Evolutionary conservation across 331 rosid species (phyloP).

Genomic region (Arachis monticola): DNA sequence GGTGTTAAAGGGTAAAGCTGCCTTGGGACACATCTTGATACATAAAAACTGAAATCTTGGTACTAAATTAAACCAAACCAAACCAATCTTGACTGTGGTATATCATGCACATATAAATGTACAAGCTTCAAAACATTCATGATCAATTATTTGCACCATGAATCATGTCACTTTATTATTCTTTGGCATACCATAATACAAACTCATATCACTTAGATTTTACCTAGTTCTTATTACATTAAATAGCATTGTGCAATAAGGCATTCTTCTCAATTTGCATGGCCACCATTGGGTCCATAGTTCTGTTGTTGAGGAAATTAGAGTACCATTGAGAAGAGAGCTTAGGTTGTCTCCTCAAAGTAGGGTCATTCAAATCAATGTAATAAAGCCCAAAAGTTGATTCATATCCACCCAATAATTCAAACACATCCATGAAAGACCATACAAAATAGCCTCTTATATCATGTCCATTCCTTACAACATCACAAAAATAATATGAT

Average conservation of each 20-base stretch:
- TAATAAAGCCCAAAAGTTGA: conserved; percentile 48
- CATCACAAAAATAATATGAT: neutral
- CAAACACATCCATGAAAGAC: conserved; percentile 58
- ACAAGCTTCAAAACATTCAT: too few relatives aligned
- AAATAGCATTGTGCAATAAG: neutral
- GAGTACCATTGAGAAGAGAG: conserved; percentile 62
- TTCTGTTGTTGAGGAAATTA: conserved; percentile 41
- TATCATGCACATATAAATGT: too few relatives aligned
- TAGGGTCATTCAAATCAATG: conserved; percentile 50
- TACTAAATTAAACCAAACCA: too few relatives aligned
- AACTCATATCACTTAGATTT: too few relatives aligned
- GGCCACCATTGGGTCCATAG: neutral
- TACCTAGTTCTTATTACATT: neutral
- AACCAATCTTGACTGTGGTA: too few relatives aligned
- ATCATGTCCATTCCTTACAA: conserved; percentile 59
- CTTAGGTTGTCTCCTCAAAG: conserved; percentile 57
- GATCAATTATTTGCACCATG: too few relatives aligned
- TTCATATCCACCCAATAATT: conserved; percentile 45
- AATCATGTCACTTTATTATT: too few relatives aligned
- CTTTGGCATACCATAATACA: too few relatives aligned
- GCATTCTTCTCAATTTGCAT: conserved; percentile 27
- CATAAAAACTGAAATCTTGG: too few relatives aligned
- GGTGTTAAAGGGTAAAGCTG: too few relatives aligned
- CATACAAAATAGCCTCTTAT: conserved; percentile 57
- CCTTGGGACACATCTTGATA: too few relatives aligned